Base-by-base conservation (phyloP, 805 yeast species). In the Yarrowia porcina region DNA sequence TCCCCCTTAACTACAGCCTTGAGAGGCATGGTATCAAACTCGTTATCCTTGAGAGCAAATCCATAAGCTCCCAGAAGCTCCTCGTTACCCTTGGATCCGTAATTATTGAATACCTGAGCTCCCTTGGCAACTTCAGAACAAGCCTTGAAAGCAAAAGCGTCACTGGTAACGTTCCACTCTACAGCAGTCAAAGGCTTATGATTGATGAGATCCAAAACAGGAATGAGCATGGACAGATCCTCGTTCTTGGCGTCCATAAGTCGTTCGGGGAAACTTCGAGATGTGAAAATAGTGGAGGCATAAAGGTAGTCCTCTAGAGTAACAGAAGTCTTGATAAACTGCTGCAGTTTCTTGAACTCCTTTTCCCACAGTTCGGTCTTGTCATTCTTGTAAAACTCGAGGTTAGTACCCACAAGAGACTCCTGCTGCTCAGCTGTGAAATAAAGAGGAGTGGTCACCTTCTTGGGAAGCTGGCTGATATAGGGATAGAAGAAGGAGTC, bases 51-150 rank as follows among this genome's bases (percentile, higher is more conserved):
- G 2, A 85, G 54, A 10, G 84, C 80, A 73, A 92, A 92, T 0
- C 97, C 97, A 72, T 92, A 92, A 0, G 87, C 91, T 67, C 91
- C 74, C 6, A 92, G 73, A 27, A 91, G 68, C 66, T 90, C 96
- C 66, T 89, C 96, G 69, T 90, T 91, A 0, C 94, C 88, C 72
- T 90, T 91, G 61, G 88, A 84, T 1, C 97, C 97, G 73, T 92
- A 91, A 73, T 89, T 89, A 71, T 91, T 91, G 74, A 74, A 89
- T 1, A 92, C 65, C 70, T 90, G 87, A 2, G 74, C 71, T 1
- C 81, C 82, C 1, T 65, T 66, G 2, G 64, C n/a, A 67, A 57
- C 30, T 8, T 63, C 45, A 4, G 76, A 21, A 30, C 61, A 68
- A 5, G 67, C 44, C 39, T 72, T 74, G 66, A 85, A 85, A n/a